Percentiles rank a stretch among this genome's conserved stretches.
Evolutionary conservation across 192 early-diverging fungal species (phyloP).

Genomic region (Umbelopsis isabellina): DNA sequence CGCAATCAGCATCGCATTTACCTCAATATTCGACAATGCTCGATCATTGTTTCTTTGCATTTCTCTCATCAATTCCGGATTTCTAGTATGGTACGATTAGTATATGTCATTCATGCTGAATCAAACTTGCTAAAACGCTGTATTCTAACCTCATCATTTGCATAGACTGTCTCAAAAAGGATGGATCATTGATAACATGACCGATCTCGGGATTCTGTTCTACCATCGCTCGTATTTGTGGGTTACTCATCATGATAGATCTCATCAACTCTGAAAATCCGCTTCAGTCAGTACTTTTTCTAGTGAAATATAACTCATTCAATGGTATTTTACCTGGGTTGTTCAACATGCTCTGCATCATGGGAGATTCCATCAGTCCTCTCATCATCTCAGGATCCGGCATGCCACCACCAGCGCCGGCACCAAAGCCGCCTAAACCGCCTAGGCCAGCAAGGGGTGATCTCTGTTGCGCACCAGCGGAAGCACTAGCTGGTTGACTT

Average conservation of each 20-base stretch:
- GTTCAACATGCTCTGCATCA: conserved; percentile 40
- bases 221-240: conserved; percentile 58
- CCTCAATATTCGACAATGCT: conserved; percentile 65
- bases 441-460: conserved; percentile 6
- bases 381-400: conserved; percentile 41
- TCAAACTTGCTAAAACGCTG: neutral
- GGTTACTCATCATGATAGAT: conserved; percentile 65
- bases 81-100: conserved; percentile 30
- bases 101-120: neutral
- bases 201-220: conserved; percentile 67
- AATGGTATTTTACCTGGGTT: conserved; percentile 34
- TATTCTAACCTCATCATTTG: conserved; percentile 46
- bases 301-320: neutral
- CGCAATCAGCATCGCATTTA: neutral
- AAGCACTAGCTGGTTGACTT: neutral
- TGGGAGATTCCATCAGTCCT: conserved; percentile 43
- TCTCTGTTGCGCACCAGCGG: conserved; percentile 23
- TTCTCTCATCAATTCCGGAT: conserved; percentile 65
- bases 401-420: conserved; percentile 1
- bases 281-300: too few species aligned
- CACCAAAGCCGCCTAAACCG: neutral
- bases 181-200: conserved; percentile 63
- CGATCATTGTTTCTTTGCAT: conserved; percentile 66
- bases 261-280: conserved; percentile 50
- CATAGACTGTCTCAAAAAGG: conserved; percentile 60